These are phyloP conservation scores for Pseudopyrenochaeta lycopersici DNA, from an alignment of 2,329 filamentous ascomycete genomes.

Conservation along the genomic window DNA sequence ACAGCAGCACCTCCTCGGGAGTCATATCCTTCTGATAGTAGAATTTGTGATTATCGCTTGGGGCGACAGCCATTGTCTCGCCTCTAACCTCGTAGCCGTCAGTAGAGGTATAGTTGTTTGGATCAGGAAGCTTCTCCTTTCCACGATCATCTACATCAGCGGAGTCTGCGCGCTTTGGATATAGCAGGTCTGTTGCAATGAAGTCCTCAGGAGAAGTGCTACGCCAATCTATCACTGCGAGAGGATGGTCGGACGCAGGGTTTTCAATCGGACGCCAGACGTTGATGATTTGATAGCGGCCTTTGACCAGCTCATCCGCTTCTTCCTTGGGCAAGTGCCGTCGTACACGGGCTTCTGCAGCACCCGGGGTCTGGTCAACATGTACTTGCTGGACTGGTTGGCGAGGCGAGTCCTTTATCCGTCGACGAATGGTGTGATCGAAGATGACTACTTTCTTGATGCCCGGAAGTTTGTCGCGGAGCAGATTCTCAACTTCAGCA, in stretches of 20 bases:
- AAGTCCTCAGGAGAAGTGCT: conserved; percentile 67
- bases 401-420: conserved; percentile 63
- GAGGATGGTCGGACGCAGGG: conserved; percentile 71
- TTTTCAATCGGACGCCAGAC: conserved; percentile 74
- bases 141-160: conserved; percentile 64
- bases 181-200: conserved; percentile 69
- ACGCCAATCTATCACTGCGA: conserved; percentile 73
- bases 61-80: conserved; percentile 68
- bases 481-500: conserved; percentile 65
- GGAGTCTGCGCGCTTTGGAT: conserved; percentile 56
- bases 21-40: conserved; percentile 76
- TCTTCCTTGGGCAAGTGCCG: conserved; percentile 66
- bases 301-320: conserved; percentile 64
- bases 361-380: conserved; percentile 73
- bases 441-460: conserved; percentile 73
- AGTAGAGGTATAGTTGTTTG: conserved; percentile 56
- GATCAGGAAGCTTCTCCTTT: conserved; percentile 65
- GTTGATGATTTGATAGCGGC: conserved; percentile 73
- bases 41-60: conserved; percentile 67
- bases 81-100: conserved; percentile 70
- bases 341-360: conserved; percentile 68
- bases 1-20: conserved; percentile 62
- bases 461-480: conserved; percentile 63
- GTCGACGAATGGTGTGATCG: conserved; percentile 74
- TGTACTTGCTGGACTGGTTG: conserved; percentile 75